Evolutionary conservation across 352 stramenopile species (phyloP).

Genomic region (Phytophthora pinifolia): DNA sequence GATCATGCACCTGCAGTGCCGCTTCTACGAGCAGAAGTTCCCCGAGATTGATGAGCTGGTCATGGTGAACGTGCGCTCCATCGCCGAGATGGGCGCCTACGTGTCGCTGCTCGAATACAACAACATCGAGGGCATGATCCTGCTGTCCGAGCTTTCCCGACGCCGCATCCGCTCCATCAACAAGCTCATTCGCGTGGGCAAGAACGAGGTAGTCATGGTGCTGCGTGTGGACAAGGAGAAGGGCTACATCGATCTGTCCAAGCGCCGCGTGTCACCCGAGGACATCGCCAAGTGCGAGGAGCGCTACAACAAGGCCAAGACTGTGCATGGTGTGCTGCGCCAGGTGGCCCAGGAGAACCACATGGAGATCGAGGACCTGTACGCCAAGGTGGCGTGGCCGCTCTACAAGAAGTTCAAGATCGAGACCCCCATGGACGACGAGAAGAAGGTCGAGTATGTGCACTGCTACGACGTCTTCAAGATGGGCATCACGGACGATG

Average conservation of each 20-base stretch:
- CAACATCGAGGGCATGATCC: constrained; percentile 99
- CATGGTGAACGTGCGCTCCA: constrained; percentile 94
- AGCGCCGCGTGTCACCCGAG: constrained; percentile 98
- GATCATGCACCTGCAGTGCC: constrained; percentile 82
- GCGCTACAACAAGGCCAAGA: constrained; percentile 99
- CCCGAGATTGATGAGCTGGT: constrained; percentile 99
- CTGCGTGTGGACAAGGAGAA: constrained; percentile 99
- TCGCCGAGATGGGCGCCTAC: constrained; percentile 99
- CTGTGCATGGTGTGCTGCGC: constrained; percentile 95
- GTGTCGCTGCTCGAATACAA: constrained; percentile 99
- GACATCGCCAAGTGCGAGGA: constrained; percentile 99
- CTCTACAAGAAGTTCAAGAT: constrained; percentile 98
- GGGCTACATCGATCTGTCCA: constrained; percentile 99
- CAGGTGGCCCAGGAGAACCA: constrained; percentile 84
- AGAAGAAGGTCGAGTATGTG: constrained; percentile 92
- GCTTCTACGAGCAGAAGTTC: constrained; percentile 93
- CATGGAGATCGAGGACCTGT: constrained; percentile 78
- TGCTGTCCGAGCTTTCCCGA: constrained; percentile 98
- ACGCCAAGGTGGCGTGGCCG: constrained; percentile 96
- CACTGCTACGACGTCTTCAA: constrained; percentile 99
- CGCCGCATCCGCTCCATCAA: constrained; percentile 99
- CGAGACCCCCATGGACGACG: constrained; percentile 70
- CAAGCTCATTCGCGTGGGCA: constrained; percentile 99
- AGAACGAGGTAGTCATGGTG: constrained; percentile 99
- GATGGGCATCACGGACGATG: constrained; percentile 92